Evolutionary conservation across 139 green algal genomes (phyloP).

Genomic region (Gonium pectorale): DNA sequence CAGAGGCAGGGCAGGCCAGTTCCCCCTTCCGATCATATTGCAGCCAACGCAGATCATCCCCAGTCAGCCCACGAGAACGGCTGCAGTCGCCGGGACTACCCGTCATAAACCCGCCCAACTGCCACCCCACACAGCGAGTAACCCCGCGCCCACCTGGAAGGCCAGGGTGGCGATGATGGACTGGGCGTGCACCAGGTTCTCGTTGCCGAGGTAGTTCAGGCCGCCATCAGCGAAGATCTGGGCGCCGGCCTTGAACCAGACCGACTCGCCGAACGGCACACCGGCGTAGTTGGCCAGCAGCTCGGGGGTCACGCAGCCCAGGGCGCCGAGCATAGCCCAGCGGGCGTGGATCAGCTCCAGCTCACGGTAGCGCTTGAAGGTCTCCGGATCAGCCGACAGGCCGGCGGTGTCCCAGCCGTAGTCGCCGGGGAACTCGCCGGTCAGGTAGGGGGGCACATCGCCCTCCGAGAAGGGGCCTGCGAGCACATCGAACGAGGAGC

Average conservation of each 20-base stretch:
- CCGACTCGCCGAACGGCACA: constrained; percentile 71
- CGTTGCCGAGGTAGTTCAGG: constrained; percentile 86
- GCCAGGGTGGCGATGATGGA: constrained; percentile 89
- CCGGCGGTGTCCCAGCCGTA: constrained; percentile 96
- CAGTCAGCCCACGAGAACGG: background rate
- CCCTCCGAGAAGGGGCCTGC: constrained; percentile 84
- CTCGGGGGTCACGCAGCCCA: constrained; percentile 81
- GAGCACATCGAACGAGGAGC: no score
- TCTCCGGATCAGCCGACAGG: constrained; percentile 90
- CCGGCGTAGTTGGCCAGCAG: constrained; percentile 59
- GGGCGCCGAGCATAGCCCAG: constrained; percentile 96
- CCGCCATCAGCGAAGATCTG: constrained; percentile 80
- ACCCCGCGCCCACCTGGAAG: constrained; percentile 75
- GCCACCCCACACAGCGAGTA: no score
- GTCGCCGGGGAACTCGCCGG: constrained; percentile 84
- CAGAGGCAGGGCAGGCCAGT: background rate
- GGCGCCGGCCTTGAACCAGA: constrained; percentile 93
- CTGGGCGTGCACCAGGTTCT: constrained; percentile 90
- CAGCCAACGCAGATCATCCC: background rate
- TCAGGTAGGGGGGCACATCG: constrained; percentile 85
- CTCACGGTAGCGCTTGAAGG: constrained; percentile 87
- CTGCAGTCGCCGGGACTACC: no score
- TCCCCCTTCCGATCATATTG: no score
- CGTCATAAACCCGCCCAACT: no score
- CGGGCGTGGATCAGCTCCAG: constrained; percentile 83